Evolutionary conservation across 352 stramenopile species (phyloP), one percentile per base, ranked within the genome.

Genomic region (Pelagophyceae sp.): DNA sequence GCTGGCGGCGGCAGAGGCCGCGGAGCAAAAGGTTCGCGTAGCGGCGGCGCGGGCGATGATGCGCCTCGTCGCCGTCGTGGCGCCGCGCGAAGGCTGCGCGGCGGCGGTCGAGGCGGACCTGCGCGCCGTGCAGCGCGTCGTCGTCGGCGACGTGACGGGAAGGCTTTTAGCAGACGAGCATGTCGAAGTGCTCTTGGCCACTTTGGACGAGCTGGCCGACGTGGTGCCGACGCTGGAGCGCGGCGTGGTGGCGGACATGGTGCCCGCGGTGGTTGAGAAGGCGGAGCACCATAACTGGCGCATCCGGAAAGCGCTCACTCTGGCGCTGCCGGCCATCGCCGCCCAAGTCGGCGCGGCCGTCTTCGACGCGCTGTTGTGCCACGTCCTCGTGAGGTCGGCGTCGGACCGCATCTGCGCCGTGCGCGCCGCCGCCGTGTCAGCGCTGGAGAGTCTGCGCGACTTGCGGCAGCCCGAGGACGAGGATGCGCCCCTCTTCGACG

Each of bases 111-210:
- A 2, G 15, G 54, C 15, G 54, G 15, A 63, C 11, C 54, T 63
- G 11, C 1, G 3, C 3, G 11, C 6, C n/a, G 61, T 37, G 2
- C 67, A 74, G 67, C 35, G 38, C 35, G 29, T 31, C 17, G 0
- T 74, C 38, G 51, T 74, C 38, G 29, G 5, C 2, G 27, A 6
- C 23, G 23, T 74, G 15, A 37, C 51, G 27, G 23, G 23, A 23
- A 51, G 33, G 38, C 27, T 74, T 2, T 74, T 74, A 33, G 29
- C 23, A 1, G 67, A 74, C 38, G 67, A 74, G 33, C 67, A 74
- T 37, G 67, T 74, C 67, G 67, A 74, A 3, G 67, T 74, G 2
- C 11, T 58, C 25, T n/a, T 74, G 15, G 67, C 67, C 11, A 74
- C 67, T 33, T n/a, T 74, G 25, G 15, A 37, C 6, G 67, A 51